Base-by-base conservation (phyloP, 331 rosid species). In the Erythrophleum ivorense region DNA sequence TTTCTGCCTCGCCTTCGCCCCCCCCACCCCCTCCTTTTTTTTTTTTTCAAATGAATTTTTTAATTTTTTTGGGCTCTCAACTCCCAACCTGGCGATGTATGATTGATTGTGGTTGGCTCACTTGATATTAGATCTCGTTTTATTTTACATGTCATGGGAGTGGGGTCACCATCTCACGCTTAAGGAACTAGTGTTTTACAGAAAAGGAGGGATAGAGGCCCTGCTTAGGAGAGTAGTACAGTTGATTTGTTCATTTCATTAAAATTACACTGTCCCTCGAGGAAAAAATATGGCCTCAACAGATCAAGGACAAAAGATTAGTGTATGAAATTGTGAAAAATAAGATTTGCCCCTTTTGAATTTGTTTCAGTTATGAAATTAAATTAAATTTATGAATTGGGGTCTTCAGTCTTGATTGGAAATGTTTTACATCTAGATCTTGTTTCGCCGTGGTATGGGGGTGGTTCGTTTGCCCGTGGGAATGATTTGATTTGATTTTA, bases 221-320 rank as follows among this genome's bases (percentile, higher is more conserved):
- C 80, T 43, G 63, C 82, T 54, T 78, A 46, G 86, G 76, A 80
- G 31, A 67, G 63, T 63, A 88, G 89, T 86, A 84, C 81, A 91
- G 86, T 84, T 85, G 87, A 90, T 90, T 92, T 92, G 86, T 95
- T 95, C 89, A 90, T 94, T 91, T 83, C 76, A 84, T 87, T 86
- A 86, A 76, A 80, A 41, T 67, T 69, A 79, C 78, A 83, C 79
- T 57, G 74, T 40, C 82, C 84, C 49, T 63, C 77, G 31, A 64
- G 83, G 81, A 78, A 66, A 81, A n/a, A 18, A 40, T n/a, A 78
- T 46, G 77, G 43, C 82, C 80, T 75, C 82, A 33, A 74, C 71
- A 68, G 67, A 84, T 52, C 49, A 60, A 78, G 58, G 73, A 54
- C 71, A 67, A 73, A 77, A 72, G 55, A 45, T 19, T 80, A 83